Evolutionary conservation across 495 filamentous ascomycete genomes (phyloP).

Genomic region (Umbilicaria muhlenbergii): DNA sequence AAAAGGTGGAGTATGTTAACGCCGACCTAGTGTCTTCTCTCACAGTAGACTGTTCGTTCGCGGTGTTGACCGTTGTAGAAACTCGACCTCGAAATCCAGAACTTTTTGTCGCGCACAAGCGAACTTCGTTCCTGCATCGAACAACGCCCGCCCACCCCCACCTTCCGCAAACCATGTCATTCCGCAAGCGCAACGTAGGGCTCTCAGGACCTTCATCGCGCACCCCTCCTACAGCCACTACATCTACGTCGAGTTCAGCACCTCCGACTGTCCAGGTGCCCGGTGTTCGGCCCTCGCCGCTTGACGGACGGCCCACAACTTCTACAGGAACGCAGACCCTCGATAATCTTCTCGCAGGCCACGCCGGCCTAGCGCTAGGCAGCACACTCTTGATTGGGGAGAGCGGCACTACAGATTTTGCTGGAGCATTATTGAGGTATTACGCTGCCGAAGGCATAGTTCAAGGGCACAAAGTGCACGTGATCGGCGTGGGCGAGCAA

Average conservation of each 20-base stretch:
- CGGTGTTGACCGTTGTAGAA: too few relatives aligned
- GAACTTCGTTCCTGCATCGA: too few relatives aligned
- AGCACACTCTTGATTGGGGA: conserved; percentile 75
- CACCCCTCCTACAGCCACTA: conserved; percentile 12
- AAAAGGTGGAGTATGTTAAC: too few relatives aligned
- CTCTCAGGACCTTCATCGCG: conserved; percentile 30
- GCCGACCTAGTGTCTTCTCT: too few relatives aligned
- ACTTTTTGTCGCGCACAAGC: too few relatives aligned
- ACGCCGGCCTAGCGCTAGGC: conserved; percentile 75
- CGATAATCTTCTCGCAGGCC: conserved; percentile 72
- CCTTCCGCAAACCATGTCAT: conserved; percentile 45
- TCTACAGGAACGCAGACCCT: conserved; percentile 80
- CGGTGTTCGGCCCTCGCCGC: conserved; percentile 73
- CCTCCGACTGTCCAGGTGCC: conserved; percentile 30
- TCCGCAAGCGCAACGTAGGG: conserved; percentile 74
- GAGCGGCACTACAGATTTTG: conserved; percentile 88
- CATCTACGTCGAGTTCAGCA: conserved; percentile 16
- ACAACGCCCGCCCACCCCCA: too few relatives aligned
- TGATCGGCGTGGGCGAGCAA: conserved; percentile 58
- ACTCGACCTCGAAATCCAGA: too few relatives aligned
- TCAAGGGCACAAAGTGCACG: conserved; percentile 79
- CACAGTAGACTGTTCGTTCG: too few relatives aligned
- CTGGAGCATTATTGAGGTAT: conserved; percentile 66
- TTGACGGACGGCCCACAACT: conserved; percentile 77
- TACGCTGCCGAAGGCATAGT: conserved; percentile 89